Evolutionary conservation across 441 rosid species (phyloP), one percentile per base, ranked within the genome.

Genomic region (Pelargonium cotyledonis): DNA sequence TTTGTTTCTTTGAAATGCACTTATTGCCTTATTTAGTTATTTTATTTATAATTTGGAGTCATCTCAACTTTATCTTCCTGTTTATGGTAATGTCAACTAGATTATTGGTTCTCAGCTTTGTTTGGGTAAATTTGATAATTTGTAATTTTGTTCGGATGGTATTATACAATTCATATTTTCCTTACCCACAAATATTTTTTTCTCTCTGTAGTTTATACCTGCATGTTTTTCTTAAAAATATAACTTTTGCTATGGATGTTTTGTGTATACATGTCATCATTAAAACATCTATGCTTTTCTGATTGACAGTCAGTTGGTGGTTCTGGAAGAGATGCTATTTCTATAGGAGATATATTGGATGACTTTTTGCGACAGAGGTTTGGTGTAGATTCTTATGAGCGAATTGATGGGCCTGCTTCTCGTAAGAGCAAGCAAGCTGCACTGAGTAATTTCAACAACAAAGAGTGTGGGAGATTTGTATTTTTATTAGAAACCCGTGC

Each of bases 401-500:
- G 98, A 57, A 72, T 86, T 74, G 95, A 88, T 68, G 81, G 80
- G 63, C 75, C 77, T 70, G 76, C 26, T 43, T 74, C 68, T 61
- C 44, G 84, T 73, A 88, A 84, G 80, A 60, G 64, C 64, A 90
- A 85, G 84, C 80, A 75, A 69, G 74, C 80, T 73, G 92, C 95
- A 26, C 68, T 88, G 51, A 74, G 80, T 68, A 89, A 77, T 66
- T 95, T 90, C 84, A 95, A 95, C 57, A 41, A 75, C 77, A 89
- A 78, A 72, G 86, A 86, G 75, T 78, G 73, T 63, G 81, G 79
- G 66, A 89, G 90, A 73, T 95, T 87, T 84, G 87, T 92, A 72
- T 84, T 95, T 74, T 78, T 95, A 72, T 80, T 95, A 78, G 99
- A 95, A 82, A 85, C 80, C 58, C 90, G 97, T 72, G 95, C 97